A percentile compares a stretch with the other conserved stretches of the same genome.
These are phyloP conservation scores for Echites panduratus DNA, from an alignment of 257 asterid genomes.

Conservation along the genomic window DNA sequence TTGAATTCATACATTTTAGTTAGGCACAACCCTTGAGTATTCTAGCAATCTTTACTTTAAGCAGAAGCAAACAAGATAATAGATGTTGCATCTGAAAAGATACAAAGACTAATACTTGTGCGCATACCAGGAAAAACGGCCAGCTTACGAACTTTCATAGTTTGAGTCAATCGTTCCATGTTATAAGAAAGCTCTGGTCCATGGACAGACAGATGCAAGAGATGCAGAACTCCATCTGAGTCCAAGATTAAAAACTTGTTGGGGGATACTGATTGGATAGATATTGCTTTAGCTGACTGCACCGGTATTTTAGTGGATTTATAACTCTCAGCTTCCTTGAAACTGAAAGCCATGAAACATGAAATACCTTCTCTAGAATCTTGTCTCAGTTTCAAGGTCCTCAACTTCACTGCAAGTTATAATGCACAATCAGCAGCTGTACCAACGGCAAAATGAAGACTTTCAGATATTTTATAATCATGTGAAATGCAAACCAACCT, in stretches of 20 bases:
- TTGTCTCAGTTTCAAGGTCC: slow-evolving; percentile 56
- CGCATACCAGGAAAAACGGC: slow-evolving; percentile 58
- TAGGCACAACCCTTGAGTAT: background rate
- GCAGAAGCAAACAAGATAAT: background rate
- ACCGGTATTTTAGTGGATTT: slow-evolving; percentile 25
- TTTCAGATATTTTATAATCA: slow-evolving; percentile 25
- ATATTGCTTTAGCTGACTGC: slow-evolving; percentile 54
- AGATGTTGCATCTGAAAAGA: background rate
- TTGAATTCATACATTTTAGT: background rate
- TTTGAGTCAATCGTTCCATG: slow-evolving; percentile 43
- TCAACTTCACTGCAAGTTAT: slow-evolving; percentile 73
- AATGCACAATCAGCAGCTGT: slow-evolving; percentile 68
- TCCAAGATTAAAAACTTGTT: slow-evolving; percentile 58
- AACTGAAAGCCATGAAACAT: slow-evolving; percentile 49
- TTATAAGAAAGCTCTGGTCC: slow-evolving; percentile 37
- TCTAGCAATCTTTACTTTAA: background rate
- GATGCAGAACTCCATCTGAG: slow-evolving; percentile 61
- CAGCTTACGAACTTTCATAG: slow-evolving; percentile 54
- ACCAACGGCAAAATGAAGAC: slow-evolving; percentile 29
- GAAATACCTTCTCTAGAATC: slow-evolving; percentile 50
- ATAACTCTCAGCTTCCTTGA: slow-evolving; percentile 33
- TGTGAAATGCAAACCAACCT: slow-evolving; percentile 16
- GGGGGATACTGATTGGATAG: slow-evolving; percentile 54
- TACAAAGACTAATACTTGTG: slow-evolving; percentile 25
- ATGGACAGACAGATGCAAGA: slow-evolving; percentile 41